Evolutionary conservation across 495 filamentous ascomycete genomes (phyloP), one percentile per base, ranked within the genome.

Genomic region (Schizothecium vesticola): DNA sequence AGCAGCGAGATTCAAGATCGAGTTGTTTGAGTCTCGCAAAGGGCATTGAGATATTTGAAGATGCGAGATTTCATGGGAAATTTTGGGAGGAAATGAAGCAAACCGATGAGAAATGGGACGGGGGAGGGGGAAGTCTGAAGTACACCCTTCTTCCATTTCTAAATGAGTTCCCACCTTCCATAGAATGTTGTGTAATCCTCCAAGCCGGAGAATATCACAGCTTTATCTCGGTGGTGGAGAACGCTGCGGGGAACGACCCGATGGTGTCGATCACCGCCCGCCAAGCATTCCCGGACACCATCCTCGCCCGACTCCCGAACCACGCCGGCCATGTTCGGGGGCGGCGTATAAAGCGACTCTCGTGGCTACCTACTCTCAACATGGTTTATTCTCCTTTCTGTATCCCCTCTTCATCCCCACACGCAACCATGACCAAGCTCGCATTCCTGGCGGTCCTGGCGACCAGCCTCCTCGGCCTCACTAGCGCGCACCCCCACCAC

Each of bases 401-500:
- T 2, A 51, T n/a, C 36, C 19, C 7, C 36, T 8, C 19, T 5
- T 8, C 36, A n/a, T 0, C 1, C 36, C 6, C 16, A 51, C 36
- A 19, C 36, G 5, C 36, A 51, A 64, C 22, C 29, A 66, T 66
- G 56, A n/a, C 64, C 13, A 66, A 51, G 26, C 28, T 59, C 57
- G 16, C 64, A 23, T 25, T 3, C n/a, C 19, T 63, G 10, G 10
- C 64, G 55, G 22, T 29, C 61, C 26, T 59, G 51, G 21, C 55
- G 61, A 22, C 61, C 55, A 60, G 29, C 61, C 9, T 24, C 55
- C 24, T 31, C 22, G 63, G 23, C 12, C 56, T 72, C 36, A 58
- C 68, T 13, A 68, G 6, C 61, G 63, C 70, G 26, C 67, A 66
- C 16, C 67, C 68, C n/a, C 67, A 66, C 51, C 63, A 65, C 58